A percentile compares a stretch with the other conserved stretches of the same genome.
Conservation (phyloP, 2,329 filamentous ascomycete genomes). For the Verticillium longisporum region DNA sequence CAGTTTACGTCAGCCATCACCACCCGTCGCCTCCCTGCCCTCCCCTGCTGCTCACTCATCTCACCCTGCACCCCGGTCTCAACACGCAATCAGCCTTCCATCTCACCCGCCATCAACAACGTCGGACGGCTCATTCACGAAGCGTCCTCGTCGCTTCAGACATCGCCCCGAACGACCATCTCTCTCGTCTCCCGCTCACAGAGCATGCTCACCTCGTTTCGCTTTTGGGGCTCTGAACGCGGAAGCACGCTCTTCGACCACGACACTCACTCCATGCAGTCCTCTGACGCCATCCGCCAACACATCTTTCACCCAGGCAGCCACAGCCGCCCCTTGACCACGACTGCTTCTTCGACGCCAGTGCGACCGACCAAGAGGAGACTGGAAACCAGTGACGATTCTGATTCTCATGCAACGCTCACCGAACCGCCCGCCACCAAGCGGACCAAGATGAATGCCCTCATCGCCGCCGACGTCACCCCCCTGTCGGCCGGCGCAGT, state of each 20-base stretch:
- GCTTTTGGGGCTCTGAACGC: slow-evolving; percentile 54
- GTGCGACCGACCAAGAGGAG: slow-evolving; percentile 32
- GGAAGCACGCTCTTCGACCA: slow-evolving; percentile 46
- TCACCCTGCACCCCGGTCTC: background rate
- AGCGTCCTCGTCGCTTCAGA: slow-evolving; percentile 12
- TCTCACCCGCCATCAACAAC: background rate
- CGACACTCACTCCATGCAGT: slow-evolving; percentile 32
- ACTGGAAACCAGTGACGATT: slow-evolving; percentile 25
- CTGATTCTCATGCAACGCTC: slow-evolving; percentile 15
- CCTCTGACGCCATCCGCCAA: slow-evolving; percentile 24
- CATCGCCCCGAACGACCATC: background rate
- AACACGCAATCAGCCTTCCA: background rate
- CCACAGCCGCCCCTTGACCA: slow-evolving; percentile 12
- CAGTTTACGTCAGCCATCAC: slow-evolving; percentile 11
- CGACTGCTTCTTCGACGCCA: slow-evolving; percentile 13
- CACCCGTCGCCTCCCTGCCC: too few relatives aligned
- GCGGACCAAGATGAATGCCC: slow-evolving; percentile 30
- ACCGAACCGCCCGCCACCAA: slow-evolving; percentile 27
- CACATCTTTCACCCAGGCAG: slow-evolving; percentile 21
- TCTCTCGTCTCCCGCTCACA: slow-evolving; percentile 9
- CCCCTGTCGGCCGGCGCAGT: slow-evolving; percentile 9
- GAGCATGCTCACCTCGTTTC: slow-evolving; percentile 49
- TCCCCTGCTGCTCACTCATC: background rate
- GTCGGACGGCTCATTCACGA: slow-evolving; percentile 2
- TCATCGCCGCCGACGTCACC: slow-evolving; percentile 15